phyloP scores from a whole-genome alignment of 2,329 filamentous ascomycete genomes.

The Cryphonectria nitschkei region DNA sequence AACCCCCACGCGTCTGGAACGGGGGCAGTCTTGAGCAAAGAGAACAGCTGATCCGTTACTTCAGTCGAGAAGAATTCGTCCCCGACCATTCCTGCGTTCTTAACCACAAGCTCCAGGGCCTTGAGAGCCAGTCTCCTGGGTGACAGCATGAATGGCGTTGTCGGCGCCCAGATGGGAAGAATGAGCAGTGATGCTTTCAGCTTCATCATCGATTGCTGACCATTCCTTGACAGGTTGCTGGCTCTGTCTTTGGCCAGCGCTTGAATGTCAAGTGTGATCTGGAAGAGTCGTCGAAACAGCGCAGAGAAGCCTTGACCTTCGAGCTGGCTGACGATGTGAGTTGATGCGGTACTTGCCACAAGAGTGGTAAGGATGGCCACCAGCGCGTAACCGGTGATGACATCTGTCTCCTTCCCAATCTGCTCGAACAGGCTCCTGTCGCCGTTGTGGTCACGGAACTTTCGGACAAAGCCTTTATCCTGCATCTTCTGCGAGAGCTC shows the following conservation, averaged over 20 bases:
- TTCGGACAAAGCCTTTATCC: constrained; percentile 65
- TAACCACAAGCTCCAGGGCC: constrained; percentile 61
- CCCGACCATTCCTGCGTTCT: constrained; percentile 53
- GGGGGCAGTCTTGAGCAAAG: constrained; percentile 44
- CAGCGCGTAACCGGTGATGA: constrained; percentile 65
- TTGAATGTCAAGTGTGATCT: constrained; percentile 57
- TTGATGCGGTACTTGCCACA: constrained; percentile 61
- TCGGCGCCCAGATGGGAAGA: constrained; percentile 63
- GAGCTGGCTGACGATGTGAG: constrained; percentile 62
- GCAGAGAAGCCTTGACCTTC: constrained; percentile 55
- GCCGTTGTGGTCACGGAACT: constrained; percentile 75
- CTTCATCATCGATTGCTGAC: constrained; percentile 57
- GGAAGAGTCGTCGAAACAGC: constrained; percentile 61
- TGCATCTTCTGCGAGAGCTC: constrained; percentile 64
- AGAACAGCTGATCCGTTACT: constrained; percentile 54
- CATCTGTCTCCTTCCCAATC: constrained; percentile 62
- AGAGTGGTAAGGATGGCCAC: constrained; percentile 67
- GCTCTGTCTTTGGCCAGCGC: constrained; percentile 65
- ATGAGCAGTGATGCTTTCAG: constrained; percentile 58
- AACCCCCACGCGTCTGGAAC: constrained; percentile 43
- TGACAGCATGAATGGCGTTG: constrained; percentile 55
- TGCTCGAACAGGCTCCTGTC: constrained; percentile 70
- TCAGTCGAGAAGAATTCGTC: constrained; percentile 52
- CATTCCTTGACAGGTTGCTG: constrained; percentile 70
- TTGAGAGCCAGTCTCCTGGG: constrained; percentile 67